Evolutionary conservation across 345 rosid genomes (phyloP).

Genomic region (Kandelia obovata): DNA sequence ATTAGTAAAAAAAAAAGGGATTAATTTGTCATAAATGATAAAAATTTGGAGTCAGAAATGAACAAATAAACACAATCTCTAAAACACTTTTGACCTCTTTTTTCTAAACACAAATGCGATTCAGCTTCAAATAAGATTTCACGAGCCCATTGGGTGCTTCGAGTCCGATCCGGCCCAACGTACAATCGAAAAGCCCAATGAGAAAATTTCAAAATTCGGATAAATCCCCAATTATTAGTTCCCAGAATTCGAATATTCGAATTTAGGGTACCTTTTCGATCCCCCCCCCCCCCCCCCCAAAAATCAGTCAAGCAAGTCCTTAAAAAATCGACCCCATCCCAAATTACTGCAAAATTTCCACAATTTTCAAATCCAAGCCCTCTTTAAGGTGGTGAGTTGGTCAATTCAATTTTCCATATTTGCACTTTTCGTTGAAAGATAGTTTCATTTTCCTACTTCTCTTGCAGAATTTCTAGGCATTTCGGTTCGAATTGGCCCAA

Average conservation of each 20-base stretch:
- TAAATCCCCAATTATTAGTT: background rate
- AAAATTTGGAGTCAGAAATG: too few species aligned
- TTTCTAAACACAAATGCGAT: too few species aligned
- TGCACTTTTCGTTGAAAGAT: background rate
- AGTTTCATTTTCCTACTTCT: background rate
- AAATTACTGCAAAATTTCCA: background rate
- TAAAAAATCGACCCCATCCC: constrained; percentile 5
- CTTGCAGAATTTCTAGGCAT: constrained; percentile 2
- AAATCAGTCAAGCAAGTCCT: background rate
- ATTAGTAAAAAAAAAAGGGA: too few species aligned
- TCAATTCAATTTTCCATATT: background rate
- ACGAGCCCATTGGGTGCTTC: too few species aligned
- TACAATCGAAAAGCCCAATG: background rate
- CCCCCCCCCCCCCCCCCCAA: too few species aligned
- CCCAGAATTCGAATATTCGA: constrained; percentile 16
- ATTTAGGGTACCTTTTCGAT: constrained; percentile 11
- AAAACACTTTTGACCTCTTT: too few species aligned
- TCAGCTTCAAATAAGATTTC: too few species aligned
- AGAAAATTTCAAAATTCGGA: background rate
- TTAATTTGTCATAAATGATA: too few species aligned
- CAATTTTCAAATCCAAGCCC: background rate
- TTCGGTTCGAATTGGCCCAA: background rate
- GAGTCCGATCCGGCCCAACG: too few species aligned
- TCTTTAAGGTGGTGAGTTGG: background rate
- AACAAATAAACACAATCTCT: too few species aligned